These are phyloP conservation scores for Keithomyces neogunnii DNA, from an alignment of 2,329 filamentous ascomycete species.

Conservation along the genomic window DNA sequence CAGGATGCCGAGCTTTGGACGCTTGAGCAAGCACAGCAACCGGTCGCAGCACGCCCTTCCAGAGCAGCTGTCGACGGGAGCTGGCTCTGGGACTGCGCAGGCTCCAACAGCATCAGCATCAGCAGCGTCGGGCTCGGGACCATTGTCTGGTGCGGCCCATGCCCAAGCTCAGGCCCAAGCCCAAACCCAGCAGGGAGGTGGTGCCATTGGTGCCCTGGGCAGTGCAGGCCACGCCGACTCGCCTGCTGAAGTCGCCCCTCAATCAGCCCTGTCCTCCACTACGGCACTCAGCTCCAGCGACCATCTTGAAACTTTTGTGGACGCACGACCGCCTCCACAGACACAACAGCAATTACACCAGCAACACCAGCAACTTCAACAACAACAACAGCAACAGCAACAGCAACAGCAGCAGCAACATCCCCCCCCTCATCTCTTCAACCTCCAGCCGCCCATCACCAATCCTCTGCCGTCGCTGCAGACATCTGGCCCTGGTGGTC, in stretches of 20 bases:
- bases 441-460: conserved; percentile 13
- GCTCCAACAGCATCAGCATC: background rate
- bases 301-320: conserved; percentile 28
- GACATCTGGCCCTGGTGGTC: conserved; percentile 18
- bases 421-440: conserved; percentile 20
- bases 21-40: conserved; percentile 46
- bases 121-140: conserved; percentile 1
- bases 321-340: conserved; percentile 9
- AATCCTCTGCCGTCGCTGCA: conserved; percentile 22
- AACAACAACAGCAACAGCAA: conserved; percentile 17
- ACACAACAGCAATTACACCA: conserved; percentile 16
- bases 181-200: background rate
- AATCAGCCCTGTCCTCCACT: conserved; percentile 38
- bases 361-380: conserved; percentile 14
- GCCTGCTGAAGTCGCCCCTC: conserved; percentile 25
- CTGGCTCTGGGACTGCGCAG: conserved; percentile 18
- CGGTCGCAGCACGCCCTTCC: conserved; percentile 48
- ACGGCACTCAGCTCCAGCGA: conserved; percentile 38
- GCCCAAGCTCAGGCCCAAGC: background rate
- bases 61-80: conserved; percentile 30
- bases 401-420: conserved; percentile 21
- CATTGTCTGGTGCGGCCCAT: background rate
- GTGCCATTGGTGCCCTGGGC: background rate
- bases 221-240: conserved; percentile 18
- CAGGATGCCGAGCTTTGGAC: conserved; percentile 45